Evolutionary conservation across 2,329 filamentous ascomycete genomes (phyloP).

Genomic region (Scedosporium aurantiacum): DNA sequence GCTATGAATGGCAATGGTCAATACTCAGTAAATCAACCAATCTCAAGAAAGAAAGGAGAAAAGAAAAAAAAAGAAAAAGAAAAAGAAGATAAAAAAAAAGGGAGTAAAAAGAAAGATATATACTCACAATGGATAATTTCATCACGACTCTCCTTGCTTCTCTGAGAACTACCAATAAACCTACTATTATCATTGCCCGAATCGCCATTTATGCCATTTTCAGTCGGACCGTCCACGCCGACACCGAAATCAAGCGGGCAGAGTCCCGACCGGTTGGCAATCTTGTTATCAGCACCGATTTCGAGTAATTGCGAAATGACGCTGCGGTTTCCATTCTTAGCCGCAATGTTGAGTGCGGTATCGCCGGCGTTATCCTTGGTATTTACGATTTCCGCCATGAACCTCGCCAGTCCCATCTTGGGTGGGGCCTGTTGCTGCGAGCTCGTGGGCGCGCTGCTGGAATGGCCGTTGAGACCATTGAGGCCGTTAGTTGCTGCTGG

Average conservation of each 20-base stretch:
- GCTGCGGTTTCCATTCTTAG: conserved; percentile 81
- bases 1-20: conserved; percentile 38
- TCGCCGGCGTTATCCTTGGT: conserved; percentile 89
- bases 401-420: conserved; percentile 77
- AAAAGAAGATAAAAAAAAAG: not conserved
- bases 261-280: conserved; percentile 81
- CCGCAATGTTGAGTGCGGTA: conserved; percentile 87
- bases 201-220: conserved; percentile 30
- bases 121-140: conserved; percentile 69
- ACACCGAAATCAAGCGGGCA: conserved; percentile 92
- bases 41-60: too few species aligned
- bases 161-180: conserved; percentile 25
- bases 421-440: conserved; percentile 33
- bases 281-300: conserved; percentile 85
- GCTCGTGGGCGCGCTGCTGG: conserved; percentile 23
- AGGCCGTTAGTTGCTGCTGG: conserved; percentile 15
- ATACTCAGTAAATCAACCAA: not conserved
- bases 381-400: conserved; percentile 96
- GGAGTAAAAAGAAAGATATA: not conserved
- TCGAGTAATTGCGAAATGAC: conserved; percentile 96
- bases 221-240: conserved; percentile 49
- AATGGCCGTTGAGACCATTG: conserved; percentile 11
- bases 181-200: conserved; percentile 28
- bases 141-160: conserved; percentile 61
- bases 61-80: too few species aligned